phyloP scores from a whole-genome alignment of 352 stramenopile genomes.

The Globisporangium rhizosaccharum region DNA sequence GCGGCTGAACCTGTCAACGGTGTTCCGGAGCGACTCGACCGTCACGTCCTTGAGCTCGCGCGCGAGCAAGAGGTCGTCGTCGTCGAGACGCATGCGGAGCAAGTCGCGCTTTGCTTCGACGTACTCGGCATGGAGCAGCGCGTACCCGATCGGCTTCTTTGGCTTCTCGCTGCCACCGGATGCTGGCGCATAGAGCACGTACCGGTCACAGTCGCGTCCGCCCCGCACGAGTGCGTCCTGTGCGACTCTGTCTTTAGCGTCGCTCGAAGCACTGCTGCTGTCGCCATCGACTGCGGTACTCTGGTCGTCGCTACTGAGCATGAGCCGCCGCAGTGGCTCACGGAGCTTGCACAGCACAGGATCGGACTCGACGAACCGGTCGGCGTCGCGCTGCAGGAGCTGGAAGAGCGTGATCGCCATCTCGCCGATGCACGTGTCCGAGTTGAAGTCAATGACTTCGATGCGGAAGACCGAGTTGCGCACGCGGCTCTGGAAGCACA shows the following conservation, averaged over 20 bases:
- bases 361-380: slow-evolving; percentile 54
- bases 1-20: slow-evolving; percentile 67
- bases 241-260: neutral
- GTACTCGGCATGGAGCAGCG: slow-evolving; percentile 56
- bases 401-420: slow-evolving; percentile 72
- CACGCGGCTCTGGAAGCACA: slow-evolving; percentile 65
- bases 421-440: slow-evolving; percentile 64
- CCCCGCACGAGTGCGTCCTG: slow-evolving; percentile 16
- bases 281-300: slow-evolving; percentile 18
- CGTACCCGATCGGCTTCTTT: slow-evolving; percentile 51
- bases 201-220: slow-evolving; percentile 39
- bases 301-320: slow-evolving; percentile 9
- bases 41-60: slow-evolving; percentile 78
- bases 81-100: slow-evolving; percentile 46
- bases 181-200: slow-evolving; percentile 30
- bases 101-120: slow-evolving; percentile 70
- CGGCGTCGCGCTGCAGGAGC: slow-evolving; percentile 67
- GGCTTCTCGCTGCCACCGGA: slow-evolving; percentile 20
- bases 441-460: slow-evolving; percentile 83
- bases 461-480: slow-evolving; percentile 58
- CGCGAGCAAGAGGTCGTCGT: slow-evolving; percentile 45
- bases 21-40: slow-evolving; percentile 68
- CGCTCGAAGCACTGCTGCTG: slow-evolving; percentile 12
- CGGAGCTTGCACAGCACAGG: slow-evolving; percentile 39
- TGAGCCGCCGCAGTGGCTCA: slow-evolving; percentile 38